These are phyloP conservation scores for Suillus brevipes DNA, from an alignment of 768 basidiomycete genomes.

Conservation along the genomic window DNA sequence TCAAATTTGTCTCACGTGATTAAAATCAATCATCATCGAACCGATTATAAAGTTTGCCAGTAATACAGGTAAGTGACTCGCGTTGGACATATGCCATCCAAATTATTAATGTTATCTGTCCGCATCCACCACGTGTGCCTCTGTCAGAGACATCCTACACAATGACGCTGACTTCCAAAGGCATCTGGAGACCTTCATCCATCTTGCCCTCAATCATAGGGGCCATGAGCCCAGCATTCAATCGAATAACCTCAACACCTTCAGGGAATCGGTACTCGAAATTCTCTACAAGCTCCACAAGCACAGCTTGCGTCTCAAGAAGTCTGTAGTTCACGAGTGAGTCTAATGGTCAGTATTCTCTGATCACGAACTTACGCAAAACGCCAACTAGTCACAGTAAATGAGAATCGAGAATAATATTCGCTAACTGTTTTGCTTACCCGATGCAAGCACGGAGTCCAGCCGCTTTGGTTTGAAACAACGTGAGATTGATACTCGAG, in stretches of 20 bases:
- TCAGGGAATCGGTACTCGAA: slow-evolving; percentile 36
- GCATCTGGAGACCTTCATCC: slow-evolving; percentile 33
- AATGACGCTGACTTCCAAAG: slow-evolving; percentile 28
- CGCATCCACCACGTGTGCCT: not conserved
- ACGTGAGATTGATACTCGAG: not conserved
- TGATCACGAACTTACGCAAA: slow-evolving; percentile 12
- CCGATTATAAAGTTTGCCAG: too few relatives aligned
- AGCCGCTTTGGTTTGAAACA: slow-evolving; percentile 7
- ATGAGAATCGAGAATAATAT: not conserved
- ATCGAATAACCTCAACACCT: slow-evolving; percentile 31
- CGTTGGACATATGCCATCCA: not conserved
- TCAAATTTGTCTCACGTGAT: too few relatives aligned
- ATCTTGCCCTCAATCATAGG: slow-evolving; percentile 35
- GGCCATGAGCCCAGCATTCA: slow-evolving; percentile 32
- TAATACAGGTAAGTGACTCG: not conserved
- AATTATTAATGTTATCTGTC: not conserved
- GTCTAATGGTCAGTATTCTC: not conserved
- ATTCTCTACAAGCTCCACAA: slow-evolving; percentile 36
- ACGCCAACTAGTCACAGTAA: slow-evolving; percentile 10
- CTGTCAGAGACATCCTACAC: slow-evolving; percentile 2
- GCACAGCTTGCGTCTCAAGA: slow-evolving; percentile 36
- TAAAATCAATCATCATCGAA: too few relatives aligned
- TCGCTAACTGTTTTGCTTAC: slow-evolving; percentile 1
- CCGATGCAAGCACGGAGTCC: slow-evolving; percentile 14
- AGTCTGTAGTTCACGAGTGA: slow-evolving; percentile 19